These are phyloP conservation scores for Fragilariopsis cylindrus DNA, from an alignment of 108 stramenopile genomes.

Conservation along the genomic window DNA sequence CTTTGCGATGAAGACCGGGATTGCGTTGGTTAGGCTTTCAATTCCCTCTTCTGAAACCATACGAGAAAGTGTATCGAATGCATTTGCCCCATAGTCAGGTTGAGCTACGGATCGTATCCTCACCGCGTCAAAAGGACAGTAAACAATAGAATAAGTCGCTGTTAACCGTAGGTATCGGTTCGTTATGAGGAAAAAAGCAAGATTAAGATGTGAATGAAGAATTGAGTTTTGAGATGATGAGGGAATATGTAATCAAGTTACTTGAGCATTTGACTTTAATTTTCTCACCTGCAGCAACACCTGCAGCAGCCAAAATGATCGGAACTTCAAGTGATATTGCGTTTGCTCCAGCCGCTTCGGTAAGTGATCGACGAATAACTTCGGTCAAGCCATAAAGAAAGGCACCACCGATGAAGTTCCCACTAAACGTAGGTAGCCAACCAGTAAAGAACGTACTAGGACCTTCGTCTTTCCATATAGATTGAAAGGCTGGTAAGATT, in stretches of 20 bases:
- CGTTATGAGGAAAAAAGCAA: conserved; percentile 6
- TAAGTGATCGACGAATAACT: conserved; percentile 52
- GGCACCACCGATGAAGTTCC: conserved; percentile 56
- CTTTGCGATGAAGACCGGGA: conserved; percentile 53
- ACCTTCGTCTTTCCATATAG: conserved; percentile 55
- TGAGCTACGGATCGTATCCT: conserved; percentile 68
- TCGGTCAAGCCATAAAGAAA: conserved; percentile 57
- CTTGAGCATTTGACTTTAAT: neutral
- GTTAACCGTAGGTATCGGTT: neutral
- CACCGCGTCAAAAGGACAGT: conserved; percentile 73
- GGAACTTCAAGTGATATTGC: conserved; percentile 31
- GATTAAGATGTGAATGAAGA: neutral
- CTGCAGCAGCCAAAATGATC: conserved; percentile 38
- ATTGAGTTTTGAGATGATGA: too few species aligned
- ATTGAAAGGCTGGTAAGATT: conserved; percentile 41
- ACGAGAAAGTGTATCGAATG: conserved; percentile 46
- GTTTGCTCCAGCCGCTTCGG: conserved; percentile 25
- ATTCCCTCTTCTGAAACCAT: conserved; percentile 68
- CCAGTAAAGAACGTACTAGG: conserved; percentile 55
- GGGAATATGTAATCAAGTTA: too few species aligned
- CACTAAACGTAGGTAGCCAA: conserved; percentile 62
- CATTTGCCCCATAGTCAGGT: conserved; percentile 61
- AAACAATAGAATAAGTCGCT: conserved; percentile 47
- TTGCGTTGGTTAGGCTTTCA: conserved; percentile 50
- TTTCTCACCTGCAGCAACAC: conserved; percentile 1